These are phyloP conservation scores for Ilex asprella DNA, from an alignment of 257 asterid genomes.

Conservation along the genomic window DNA sequence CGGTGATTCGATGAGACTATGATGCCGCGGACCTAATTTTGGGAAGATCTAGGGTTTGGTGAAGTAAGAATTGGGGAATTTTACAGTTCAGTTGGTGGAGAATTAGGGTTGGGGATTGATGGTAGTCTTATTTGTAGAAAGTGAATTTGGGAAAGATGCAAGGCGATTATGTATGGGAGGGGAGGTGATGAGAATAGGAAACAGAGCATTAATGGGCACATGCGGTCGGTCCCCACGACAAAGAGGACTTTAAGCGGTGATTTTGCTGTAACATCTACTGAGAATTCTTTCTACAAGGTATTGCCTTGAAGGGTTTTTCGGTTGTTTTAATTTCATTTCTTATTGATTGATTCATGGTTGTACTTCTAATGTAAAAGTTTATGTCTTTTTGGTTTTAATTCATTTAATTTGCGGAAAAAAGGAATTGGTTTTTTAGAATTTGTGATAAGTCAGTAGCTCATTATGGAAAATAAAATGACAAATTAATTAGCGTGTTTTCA, in stretches of 20 bases:
- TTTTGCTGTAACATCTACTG: slow-evolving; percentile 20
- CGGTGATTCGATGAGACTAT: too few relatives aligned
- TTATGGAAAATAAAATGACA: too few relatives aligned
- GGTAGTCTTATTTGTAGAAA: slow-evolving; percentile 1
- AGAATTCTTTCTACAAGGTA: slow-evolving; percentile 50
- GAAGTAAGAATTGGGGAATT: slow-evolving; percentile 14
- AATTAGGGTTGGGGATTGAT: slow-evolving; percentile 27
- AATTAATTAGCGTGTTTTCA: too few relatives aligned
- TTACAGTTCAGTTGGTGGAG: too few relatives aligned
- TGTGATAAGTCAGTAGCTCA: too few relatives aligned
- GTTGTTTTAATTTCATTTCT: neutral
- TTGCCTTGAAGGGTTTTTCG: slow-evolving; percentile 27
- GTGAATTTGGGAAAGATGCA: too few relatives aligned
- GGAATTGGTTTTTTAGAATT: too few relatives aligned
- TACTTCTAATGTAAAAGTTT: too few relatives aligned
- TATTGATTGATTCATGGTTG: too few relatives aligned
- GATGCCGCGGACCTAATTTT: slow-evolving; percentile 3
- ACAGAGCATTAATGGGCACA: slow-evolving; percentile 32
- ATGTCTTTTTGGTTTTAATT: too few relatives aligned
- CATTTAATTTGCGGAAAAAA: too few relatives aligned
- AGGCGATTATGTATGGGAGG: slow-evolving; percentile 41
- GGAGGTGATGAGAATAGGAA: slow-evolving; percentile 31
- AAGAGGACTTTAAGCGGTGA: slow-evolving; percentile 22
- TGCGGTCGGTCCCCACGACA: slow-evolving; percentile 26
- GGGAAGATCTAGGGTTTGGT: slow-evolving; percentile 17